Evolutionary conservation across 257 asterid species (phyloP).

Genomic region (Eucommia ulmoides): DNA sequence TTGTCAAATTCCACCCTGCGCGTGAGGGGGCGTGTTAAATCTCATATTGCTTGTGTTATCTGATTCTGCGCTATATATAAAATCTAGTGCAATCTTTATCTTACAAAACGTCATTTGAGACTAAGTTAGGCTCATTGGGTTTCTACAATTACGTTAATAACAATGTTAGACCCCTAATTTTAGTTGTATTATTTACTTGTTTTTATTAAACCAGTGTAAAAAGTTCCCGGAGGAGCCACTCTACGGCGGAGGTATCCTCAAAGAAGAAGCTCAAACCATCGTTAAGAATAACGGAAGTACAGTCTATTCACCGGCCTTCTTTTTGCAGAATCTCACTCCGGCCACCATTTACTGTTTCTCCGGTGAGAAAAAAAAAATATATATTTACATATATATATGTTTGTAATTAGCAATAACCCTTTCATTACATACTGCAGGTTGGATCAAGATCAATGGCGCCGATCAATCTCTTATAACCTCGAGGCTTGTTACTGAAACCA

Average conservation of each 20-base stretch:
- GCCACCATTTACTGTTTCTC: constrained; percentile 49
- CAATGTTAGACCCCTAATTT: too few relatives aligned
- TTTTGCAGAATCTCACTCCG: constrained; percentile 23
- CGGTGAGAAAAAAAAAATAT: too few relatives aligned
- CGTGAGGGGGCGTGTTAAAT: too few relatives aligned
- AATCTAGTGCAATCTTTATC: too few relatives aligned
- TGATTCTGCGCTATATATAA: background rate
- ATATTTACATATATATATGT: too few relatives aligned
- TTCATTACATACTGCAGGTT: constrained; percentile 29
- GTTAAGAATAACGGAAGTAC: constrained; percentile 9
- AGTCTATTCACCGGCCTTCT: constrained; percentile 17
- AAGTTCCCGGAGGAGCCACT: constrained; percentile 45
- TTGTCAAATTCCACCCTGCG: too few relatives aligned
- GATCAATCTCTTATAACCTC: constrained; percentile 33
- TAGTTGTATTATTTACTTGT: background rate
- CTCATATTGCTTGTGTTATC: too few relatives aligned
- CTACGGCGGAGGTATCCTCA: constrained; percentile 60
- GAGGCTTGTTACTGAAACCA: constrained; percentile 26
- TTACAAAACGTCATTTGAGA: too few relatives aligned
- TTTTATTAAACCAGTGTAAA: constrained; percentile 32
- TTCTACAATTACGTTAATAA: too few relatives aligned
- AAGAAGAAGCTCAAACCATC: constrained; percentile 9
- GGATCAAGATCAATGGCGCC: constrained; percentile 37
- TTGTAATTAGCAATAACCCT: too few relatives aligned
- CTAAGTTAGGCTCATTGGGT: too few relatives aligned